A percentile compares a stretch with the other conserved stretches of the same genome.
Evolutionary conservation across 345 rosid genomes (phyloP).

Genomic region (Corchorus capsularis): DNA sequence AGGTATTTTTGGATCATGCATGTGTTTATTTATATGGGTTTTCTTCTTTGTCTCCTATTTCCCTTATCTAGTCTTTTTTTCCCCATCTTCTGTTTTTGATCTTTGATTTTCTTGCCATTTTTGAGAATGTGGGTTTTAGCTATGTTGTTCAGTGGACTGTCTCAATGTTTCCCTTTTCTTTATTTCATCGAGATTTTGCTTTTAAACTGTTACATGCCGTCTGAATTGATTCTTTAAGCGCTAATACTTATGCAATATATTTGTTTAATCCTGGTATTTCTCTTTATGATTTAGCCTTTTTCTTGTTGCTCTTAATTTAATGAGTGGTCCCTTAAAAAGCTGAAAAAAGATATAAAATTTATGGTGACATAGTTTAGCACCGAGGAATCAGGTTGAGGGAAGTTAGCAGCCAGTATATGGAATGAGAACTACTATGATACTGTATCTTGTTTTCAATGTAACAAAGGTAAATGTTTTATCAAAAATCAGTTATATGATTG

Average conservation of each 20-base stretch:
- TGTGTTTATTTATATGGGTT: background rate
- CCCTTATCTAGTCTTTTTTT: background rate
- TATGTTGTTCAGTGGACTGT: background rate
- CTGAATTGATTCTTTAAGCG: background rate
- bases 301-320: background rate
- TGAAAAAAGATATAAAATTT: background rate
- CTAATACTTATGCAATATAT: background rate
- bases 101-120: background rate
- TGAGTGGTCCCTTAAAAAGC: background rate
- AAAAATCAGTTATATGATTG: background rate
- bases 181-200: background rate
- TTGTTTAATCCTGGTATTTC: background rate
- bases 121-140: background rate
- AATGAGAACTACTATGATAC: background rate
- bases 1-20: constrained; percentile 14
- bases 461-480: background rate
- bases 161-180: background rate
- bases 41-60: background rate
- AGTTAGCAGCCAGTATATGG: background rate
- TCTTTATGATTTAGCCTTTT: background rate
- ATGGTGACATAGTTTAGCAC: background rate
- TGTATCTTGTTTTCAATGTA: background rate
- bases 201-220: background rate
- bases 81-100: background rate
- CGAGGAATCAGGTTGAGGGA: background rate